Base-by-base conservation (phyloP, 78 protist genomes). In the Carpediemonas membranifera region DNA sequence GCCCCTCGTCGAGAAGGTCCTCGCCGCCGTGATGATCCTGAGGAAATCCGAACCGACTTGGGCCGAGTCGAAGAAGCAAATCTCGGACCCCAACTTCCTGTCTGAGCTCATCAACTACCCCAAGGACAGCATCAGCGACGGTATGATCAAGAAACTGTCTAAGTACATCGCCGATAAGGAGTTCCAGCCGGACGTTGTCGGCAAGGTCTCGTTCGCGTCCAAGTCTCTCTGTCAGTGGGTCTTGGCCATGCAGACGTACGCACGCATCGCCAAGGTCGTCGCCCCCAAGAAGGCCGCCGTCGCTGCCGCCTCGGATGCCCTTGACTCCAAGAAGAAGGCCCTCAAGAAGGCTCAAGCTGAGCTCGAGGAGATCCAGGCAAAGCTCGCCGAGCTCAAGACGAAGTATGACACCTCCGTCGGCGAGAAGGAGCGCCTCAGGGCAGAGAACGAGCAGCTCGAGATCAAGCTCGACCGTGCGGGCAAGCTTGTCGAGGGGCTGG, bases 11-110 rank as follows among this genome's bases (percentile, higher is more conserved):
- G 62, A 60, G 67, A 61, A 34, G 58, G 82, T 71, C 36, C 36
- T 84, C 68, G 61, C 54, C n/a, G 90, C 87, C 5, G 88, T 89
- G 31, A 78, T 81, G 87, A 76, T 85, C 33, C 36, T 83, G 28
- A 55, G 47, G 41, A 43, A 59, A 61, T 5, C 35, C 3, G 74
- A 77, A 53, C 64, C 83, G 1, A 0, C 44, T 39, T 89, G 90
- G 91, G 84, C 53, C 16, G 83, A 76, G 43, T 84, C 85, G 9
- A 82, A 83, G 76, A 44, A 50, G 35, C 67, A 70, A 53, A 39
- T 89, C 64, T 41, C 54, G 27, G 82, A 79, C 43, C 47, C 87
- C 14, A 28, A 62, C 54, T 83, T 89, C 62, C 44, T 83, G 39
- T 0, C 13, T 35, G 69, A 44, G 57, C 77, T 86, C 35, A 0